Evolutionary conservation across 1,284 basidiomycete genomes (phyloP).

Genomic region (Schizophyllum amplum): DNA sequence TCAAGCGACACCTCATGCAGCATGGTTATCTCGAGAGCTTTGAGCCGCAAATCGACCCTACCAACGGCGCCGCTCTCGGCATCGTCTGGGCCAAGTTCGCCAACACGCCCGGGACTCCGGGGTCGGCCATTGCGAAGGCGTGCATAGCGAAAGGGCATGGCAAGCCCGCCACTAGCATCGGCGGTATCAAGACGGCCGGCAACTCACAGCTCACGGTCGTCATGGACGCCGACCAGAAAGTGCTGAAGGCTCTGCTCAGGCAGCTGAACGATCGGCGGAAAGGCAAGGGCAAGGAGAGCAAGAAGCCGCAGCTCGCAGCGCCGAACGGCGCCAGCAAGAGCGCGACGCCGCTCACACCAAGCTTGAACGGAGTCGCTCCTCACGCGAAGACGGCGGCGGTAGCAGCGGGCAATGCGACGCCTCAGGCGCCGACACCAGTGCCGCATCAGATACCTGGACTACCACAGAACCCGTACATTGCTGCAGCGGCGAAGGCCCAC

Average conservation of each 20-base stretch:
- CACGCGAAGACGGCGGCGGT: background rate
- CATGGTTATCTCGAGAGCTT: constrained; percentile 67
- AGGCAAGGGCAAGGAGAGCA: constrained; percentile 37
- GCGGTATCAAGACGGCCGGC: background rate
- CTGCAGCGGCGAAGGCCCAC: background rate
- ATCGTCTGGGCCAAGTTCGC: constrained; percentile 78
- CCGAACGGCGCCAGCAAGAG: background rate
- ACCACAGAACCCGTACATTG: background rate
- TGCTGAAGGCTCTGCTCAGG: constrained; percentile 49
- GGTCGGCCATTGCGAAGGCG: background rate
- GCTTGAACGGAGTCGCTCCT: background rate
- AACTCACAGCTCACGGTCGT: constrained; percentile 27
- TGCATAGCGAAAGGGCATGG: background rate
- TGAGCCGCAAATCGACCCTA: constrained; percentile 75
- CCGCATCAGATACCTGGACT: background rate
- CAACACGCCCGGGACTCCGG: background rate
- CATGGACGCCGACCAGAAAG: constrained; percentile 54
- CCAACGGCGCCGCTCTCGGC: constrained; percentile 77
- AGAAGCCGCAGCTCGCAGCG: constrained; percentile 20
- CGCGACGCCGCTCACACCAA: background rate
- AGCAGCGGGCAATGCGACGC: background rate
- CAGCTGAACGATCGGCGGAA: constrained; percentile 50
- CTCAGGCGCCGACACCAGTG: background rate
- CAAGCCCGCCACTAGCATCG: background rate
- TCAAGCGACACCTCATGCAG: constrained; percentile 61